Evolutionary conservation across 441 rosid genomes (phyloP), one percentile per base, ranked within the genome.

Genomic region (Flueggea neowawraea): DNA sequence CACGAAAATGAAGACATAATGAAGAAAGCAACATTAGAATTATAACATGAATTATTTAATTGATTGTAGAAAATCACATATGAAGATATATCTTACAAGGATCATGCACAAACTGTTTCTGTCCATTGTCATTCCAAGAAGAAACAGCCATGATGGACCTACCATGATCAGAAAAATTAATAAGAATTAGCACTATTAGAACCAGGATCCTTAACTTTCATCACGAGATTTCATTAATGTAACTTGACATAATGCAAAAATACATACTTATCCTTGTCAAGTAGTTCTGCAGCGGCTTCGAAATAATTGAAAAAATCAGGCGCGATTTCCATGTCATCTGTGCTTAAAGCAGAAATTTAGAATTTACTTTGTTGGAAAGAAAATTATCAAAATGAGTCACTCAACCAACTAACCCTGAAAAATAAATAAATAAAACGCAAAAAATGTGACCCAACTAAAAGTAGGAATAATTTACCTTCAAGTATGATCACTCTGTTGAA

Each of bases 111-210:
- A 91, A 91, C 70, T 89, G 97, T 82, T 79, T 91, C 80, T 95
- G 99, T 31, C 99, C 99, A 75, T 95, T 95, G 85, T 95, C 99
- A 89, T 95, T 95, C 99, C 99, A 95, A 28, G 99, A 95, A 68
- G 99, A 95, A 75, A 86, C 92, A 63, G 96, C 99, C 97, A 95
- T 85, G 58, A 95, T 87, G 78, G 99, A 86, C 84, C 97, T 95
- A 82, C 17, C 52, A 73, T 12, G 50, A 31, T 17, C 49, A 44
- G 50, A n/a, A 45, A 12, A 28, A 43, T 45, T 50, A 61, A 61
- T 44, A 60, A 49, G 61, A 69, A 47, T 57, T 28, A 43, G 39
- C 55, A 56, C 52, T 57, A 4, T n/a, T 65, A 78, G 58, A 60
- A 54, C 9, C 17, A 65, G 6, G 14, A 55, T 15, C 49, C 32